Conservation (phyloP, 345 rosid species). For the Populus deltoides region DNA sequence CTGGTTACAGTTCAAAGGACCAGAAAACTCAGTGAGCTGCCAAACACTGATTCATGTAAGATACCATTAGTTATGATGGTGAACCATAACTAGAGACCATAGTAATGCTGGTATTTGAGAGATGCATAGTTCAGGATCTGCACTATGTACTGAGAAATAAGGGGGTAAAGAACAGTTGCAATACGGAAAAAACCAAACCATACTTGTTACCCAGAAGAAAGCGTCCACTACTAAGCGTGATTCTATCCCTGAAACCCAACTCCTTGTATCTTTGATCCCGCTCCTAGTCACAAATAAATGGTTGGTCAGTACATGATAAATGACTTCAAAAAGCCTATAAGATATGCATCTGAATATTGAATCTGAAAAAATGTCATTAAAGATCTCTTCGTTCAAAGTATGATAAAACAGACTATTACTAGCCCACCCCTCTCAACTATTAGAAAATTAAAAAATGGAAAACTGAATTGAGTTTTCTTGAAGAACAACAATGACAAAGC, state of each 20-base stretch:
- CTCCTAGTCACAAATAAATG: constrained; percentile 44
- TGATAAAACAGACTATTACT: too few species aligned
- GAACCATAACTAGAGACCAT: background rate
- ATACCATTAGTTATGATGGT: background rate
- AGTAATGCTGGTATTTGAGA: background rate
- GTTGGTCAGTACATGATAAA: constrained; percentile 12
- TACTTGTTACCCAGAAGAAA: constrained; percentile 95
- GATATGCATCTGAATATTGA: too few species aligned
- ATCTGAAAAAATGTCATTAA: too few species aligned
- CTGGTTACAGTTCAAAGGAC: background rate
- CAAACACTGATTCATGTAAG: background rate
- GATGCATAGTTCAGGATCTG: background rate
- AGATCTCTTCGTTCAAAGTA: too few species aligned
- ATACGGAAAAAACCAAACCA: background rate
- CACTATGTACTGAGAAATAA: background rate
- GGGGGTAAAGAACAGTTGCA: too few species aligned
- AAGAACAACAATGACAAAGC: too few species aligned
- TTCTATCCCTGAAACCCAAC: constrained; percentile 91
- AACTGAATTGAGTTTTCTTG: too few species aligned
- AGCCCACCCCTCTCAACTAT: too few species aligned
- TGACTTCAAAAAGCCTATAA: too few species aligned
- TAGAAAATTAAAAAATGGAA: too few species aligned
- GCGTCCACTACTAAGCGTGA: constrained; percentile 91
- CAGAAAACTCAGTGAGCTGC: background rate
- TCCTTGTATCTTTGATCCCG: constrained; percentile 96